phyloP scores from a whole-genome alignment of 345 rosid genomes.

The Brassica cretica region DNA sequence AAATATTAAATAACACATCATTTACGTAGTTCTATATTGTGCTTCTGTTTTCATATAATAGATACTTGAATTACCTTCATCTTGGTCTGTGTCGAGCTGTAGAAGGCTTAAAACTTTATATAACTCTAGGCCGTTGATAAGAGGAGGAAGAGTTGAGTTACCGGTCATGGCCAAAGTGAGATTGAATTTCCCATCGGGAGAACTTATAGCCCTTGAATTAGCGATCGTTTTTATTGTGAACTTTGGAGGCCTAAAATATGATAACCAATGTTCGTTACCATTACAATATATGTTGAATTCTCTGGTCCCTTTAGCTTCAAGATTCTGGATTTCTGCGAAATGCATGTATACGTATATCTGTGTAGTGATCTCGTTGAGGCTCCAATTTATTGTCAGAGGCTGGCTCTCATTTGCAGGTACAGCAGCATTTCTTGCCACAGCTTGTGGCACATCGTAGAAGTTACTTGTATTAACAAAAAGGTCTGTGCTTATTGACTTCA shows the following conservation, averaged over 20 bases:
- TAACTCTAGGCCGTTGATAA: slow-evolving; percentile 43
- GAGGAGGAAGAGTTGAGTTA: slow-evolving; percentile 41
- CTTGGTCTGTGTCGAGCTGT: background rate
- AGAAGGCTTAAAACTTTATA: background rate
- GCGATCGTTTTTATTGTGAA: slow-evolving; percentile 26
- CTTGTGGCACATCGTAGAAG: slow-evolving; percentile 29
- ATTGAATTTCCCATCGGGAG: slow-evolving; percentile 10
- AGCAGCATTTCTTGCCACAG: slow-evolving; percentile 37
- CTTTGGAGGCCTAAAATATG: slow-evolving; percentile 15
- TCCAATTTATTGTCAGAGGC: background rate
- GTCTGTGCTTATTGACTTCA: slow-evolving; percentile 6
- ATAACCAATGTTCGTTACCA: slow-evolving; percentile 9
- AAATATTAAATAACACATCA: too few relatives aligned
- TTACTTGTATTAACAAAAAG: background rate
- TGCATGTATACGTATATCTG: slow-evolving; percentile 46
- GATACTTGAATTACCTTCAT: background rate
- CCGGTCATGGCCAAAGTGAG: background rate
- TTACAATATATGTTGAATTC: slow-evolving; percentile 36
- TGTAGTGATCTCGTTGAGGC: background rate
- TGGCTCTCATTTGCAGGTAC: slow-evolving; percentile 26
- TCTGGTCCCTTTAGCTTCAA: slow-evolving; percentile 27
- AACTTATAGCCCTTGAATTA: slow-evolving; percentile 11
- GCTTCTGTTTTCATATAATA: too few relatives aligned
- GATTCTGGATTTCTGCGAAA: slow-evolving; percentile 45
- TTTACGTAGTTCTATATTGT: too few relatives aligned